Percentiles rank a stretch among this genome's conserved stretches.
Evolutionary conservation across 2,329 filamentous ascomycete genomes (phyloP).

Genomic region (Neofusicoccum kwambonambiense): DNA sequence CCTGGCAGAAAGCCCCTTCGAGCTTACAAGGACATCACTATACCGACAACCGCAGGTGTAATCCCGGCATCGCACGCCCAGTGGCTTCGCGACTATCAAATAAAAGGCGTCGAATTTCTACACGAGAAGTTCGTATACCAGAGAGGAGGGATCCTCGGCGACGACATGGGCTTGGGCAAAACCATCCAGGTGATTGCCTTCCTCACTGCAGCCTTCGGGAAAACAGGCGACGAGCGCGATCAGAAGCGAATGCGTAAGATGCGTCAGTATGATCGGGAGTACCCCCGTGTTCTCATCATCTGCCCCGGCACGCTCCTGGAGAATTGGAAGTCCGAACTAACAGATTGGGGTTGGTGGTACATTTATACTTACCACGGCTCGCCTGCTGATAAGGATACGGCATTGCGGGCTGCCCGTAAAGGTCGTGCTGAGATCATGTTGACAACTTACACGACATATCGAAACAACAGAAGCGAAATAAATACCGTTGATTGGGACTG

Average conservation of each 20-base stretch:
- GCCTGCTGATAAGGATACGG: constrained; percentile 62
- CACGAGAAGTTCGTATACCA: constrained; percentile 90
- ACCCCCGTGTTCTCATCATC: constrained; percentile 78
- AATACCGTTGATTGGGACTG: constrained; percentile 92
- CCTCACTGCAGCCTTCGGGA: constrained; percentile 86
- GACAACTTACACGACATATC: constrained; percentile 89
- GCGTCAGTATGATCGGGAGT: constrained; percentile 58
- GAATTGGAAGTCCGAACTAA: constrained; percentile 87
- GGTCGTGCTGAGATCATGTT: constrained; percentile 88
- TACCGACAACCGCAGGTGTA: constrained; percentile 72
- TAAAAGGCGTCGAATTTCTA: constrained; percentile 80
- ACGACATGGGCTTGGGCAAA: constrained; percentile 97
- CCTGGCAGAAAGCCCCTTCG: constrained; percentile 60
- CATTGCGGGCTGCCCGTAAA: constrained; percentile 68
- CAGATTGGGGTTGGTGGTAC: constrained; percentile 95
- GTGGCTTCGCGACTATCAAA: constrained; percentile 88
- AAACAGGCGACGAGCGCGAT: constrained; percentile 86
- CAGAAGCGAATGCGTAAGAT: constrained; percentile 84
- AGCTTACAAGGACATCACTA: constrained; percentile 70
- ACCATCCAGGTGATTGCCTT: constrained; percentile 96
- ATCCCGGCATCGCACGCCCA: constrained; percentile 89
- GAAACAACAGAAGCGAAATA: constrained; percentile 69
- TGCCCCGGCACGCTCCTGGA: constrained; percentile 85
- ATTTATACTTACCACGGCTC: constrained; percentile 76
- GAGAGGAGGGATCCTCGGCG: constrained; percentile 83